Percentiles rank a stretch among this genome's conserved stretches.
Conservation (phyloP, 768 basidiomycete species). For the Serendipita sp. region DNA sequence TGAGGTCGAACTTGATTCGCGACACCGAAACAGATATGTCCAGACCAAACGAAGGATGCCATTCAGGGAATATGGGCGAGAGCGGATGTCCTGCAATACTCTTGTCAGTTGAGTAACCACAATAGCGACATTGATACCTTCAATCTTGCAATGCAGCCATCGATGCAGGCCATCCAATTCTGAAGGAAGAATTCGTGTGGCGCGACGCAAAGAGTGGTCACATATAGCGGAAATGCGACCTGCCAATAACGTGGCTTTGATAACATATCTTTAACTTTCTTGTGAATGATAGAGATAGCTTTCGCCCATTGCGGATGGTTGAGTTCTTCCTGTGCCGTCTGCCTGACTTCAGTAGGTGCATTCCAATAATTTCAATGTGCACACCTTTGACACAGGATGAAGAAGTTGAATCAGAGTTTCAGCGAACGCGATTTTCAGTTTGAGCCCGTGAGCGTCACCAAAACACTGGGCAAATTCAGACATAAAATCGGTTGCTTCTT, state of each 20-base stretch:
- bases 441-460: conserved; percentile 64
- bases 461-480: conserved; percentile 71
- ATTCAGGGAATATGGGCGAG: conserved; percentile 57
- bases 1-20: conserved; percentile 67
- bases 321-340: conserved; percentile 87
- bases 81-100: conserved; percentile 51
- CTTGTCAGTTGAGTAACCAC: conserved; percentile 9
- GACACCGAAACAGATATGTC: conserved; percentile 91
- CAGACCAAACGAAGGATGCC: conserved; percentile 71
- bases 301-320: conserved; percentile 92
- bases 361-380: conserved; percentile 23
- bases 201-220: conserved; percentile 73
- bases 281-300: conserved; percentile 70
- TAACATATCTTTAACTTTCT: conserved; percentile 72
- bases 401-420: conserved; percentile 61
- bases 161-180: conserved; percentile 63
- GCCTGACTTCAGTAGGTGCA: conserved; percentile 16
- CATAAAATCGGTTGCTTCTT: conserved; percentile 84
- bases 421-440: conserved; percentile 71
- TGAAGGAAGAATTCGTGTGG: conserved; percentile 73
- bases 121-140: conserved; percentile 36
- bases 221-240: conserved; percentile 67
- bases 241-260: conserved; percentile 78
- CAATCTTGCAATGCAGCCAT: conserved; percentile 53
- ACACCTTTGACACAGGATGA: conserved; percentile 64